Base-by-base conservation (phyloP, 2,329 filamentous ascomycete species). In the Colletotrichum noveboracense region DNA sequence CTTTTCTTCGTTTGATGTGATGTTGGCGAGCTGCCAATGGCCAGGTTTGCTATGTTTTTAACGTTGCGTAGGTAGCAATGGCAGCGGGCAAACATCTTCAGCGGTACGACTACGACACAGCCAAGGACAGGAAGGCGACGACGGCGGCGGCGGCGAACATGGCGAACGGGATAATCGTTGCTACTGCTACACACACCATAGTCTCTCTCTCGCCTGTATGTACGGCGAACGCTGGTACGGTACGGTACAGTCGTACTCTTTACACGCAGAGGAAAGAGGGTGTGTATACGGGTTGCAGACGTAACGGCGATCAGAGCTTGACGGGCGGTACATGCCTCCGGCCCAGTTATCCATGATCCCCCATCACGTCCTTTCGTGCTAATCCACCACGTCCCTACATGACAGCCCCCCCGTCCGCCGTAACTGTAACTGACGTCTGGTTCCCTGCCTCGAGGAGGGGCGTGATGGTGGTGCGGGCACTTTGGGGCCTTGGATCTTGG, bases 241-340 rank as follows among this genome's bases (percentile, higher is more conserved):
- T 5, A 43, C 18, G n/a, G 13, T 16, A 13, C 66, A 9, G 24
- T 32, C 48, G 21, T 48, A 58, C n/a, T 28, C 21, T 36, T 24
- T 21, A 8, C 34, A 24, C 24, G 60, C 18, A 36, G 24, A 28
- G 67, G 36, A 48, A 30, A 32, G 32, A 65, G 69, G 52, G 61
- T 48, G 68, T 34, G 61, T 62, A n/a, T 36, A n/a, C 36, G 55
- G 52, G 61, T 67, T 72, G 69, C 72, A 72, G 30, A 62, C 69
- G 55, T 26, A 66, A 52, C 72, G 62, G 36, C 72, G 62, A 75
- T 75, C 68, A 71, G 72, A 71, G 72, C 68, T 66, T 71, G 67
- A 61, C 56, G 55, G 61, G 48, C n/a, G 66, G 71, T 60, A 52
- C 43, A 48, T 48, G n/a, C 58, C 28, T 61, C 58, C 32, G 58